Conservation (phyloP, 106 monocot genomes). For the Acorus gramineus region DNA sequence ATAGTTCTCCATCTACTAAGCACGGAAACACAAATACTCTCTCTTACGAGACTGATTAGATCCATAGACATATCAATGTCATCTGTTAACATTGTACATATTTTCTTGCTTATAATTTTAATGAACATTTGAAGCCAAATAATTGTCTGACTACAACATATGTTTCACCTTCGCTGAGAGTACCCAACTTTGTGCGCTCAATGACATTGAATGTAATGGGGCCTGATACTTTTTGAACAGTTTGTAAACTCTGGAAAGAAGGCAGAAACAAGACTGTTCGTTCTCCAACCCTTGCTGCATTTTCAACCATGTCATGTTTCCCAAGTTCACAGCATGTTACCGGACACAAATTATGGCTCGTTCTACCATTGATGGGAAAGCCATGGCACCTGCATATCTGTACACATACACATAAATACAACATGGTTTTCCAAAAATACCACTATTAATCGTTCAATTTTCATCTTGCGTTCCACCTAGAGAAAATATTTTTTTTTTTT, state of each 20-base stretch:
- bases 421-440: too few species aligned
- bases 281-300: conserved; percentile 54
- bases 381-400: conserved; percentile 92
- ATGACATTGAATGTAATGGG: conserved; percentile 53
- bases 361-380: conserved; percentile 15
- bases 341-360: conserved; percentile 28
- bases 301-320: conserved; percentile 41
- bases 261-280: conserved; percentile 52
- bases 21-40: too few species aligned
- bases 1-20: too few species aligned
- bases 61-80: too few species aligned
- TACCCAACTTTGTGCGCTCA: conserved; percentile 63
- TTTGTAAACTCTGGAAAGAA: conserved; percentile 35
- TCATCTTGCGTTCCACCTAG: too few species aligned
- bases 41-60: too few species aligned
- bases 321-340: conserved; percentile 33
- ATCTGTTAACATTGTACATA: too few species aligned
- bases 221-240: conserved; percentile 19
- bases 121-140: too few species aligned
- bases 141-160: background rate
- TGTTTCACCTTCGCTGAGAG: conserved; percentile 64
- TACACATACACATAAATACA: conserved; percentile 5
- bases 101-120: too few species aligned
- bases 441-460: too few species aligned
- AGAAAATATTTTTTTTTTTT: too few species aligned